Percentiles rank a stretch among this genome's conserved stretches.
These are phyloP conservation scores for Colletotrichum gigasporum DNA, from an alignment of 2,329 filamentous ascomycete species.

Conservation along the genomic window DNA sequence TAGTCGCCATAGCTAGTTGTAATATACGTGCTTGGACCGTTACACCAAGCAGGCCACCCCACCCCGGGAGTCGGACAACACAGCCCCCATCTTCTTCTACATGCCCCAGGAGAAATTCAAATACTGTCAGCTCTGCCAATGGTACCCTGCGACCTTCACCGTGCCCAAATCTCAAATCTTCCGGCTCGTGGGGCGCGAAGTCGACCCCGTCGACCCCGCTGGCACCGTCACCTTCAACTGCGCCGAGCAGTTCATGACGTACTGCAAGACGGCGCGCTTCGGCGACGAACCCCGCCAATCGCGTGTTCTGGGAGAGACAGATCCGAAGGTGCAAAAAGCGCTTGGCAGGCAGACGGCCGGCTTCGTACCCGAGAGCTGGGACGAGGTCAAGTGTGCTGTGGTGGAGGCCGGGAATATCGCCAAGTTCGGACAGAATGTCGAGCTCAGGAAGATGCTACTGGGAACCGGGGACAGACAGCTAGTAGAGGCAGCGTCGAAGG, in stretches of 20 bases:
- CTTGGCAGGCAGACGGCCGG: conserved; percentile 39
- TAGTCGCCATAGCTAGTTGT: no score
- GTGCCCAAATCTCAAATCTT: conserved; percentile 40
- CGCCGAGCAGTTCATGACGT: conserved; percentile 54
- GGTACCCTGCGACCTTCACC: conserved; percentile 41
- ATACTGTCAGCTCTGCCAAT: conserved; percentile 46
- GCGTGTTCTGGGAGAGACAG: conserved; percentile 36
- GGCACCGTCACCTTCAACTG: conserved; percentile 42
- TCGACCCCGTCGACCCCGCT: conserved; percentile 29
- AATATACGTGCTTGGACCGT: no score
- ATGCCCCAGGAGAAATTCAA: conserved; percentile 39
- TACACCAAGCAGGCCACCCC: not conserved
- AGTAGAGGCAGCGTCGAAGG: conserved; percentile 40
- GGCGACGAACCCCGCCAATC: conserved; percentile 37
- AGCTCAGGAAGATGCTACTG: conserved; percentile 40
- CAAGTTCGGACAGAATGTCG: conserved; percentile 44
- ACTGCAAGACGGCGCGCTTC: conserved; percentile 49
- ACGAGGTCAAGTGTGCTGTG: conserved; percentile 42
- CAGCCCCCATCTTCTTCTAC: conserved; percentile 40
- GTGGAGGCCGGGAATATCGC: conserved; percentile 43
- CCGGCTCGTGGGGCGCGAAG: conserved; percentile 37
- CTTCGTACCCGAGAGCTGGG: conserved; percentile 40
- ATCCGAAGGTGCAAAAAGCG: conserved; percentile 40
- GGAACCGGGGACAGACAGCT: conserved; percentile 42
- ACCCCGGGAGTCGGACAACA: not conserved